Evolutionary conservation across 345 rosid genomes (phyloP).

Genomic region (Eucalyptus fibrosa): DNA sequence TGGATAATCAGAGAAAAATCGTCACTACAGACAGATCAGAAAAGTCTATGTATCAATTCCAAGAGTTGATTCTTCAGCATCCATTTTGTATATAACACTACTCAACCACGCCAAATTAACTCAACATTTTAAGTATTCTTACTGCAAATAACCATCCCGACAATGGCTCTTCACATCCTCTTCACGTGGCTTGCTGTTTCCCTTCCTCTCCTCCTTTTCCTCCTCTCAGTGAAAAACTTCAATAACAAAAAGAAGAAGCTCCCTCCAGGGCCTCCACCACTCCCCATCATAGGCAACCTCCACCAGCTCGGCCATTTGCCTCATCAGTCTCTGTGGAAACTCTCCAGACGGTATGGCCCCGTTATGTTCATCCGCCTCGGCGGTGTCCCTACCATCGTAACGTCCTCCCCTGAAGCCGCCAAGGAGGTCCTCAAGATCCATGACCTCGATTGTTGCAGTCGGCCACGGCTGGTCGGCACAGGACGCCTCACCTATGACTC

Average conservation of each 20-base stretch:
- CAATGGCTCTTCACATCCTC: background rate
- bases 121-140: background rate
- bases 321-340: background rate
- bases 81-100: background rate
- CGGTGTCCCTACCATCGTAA: background rate
- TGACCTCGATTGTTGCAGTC: conserved; percentile 3
- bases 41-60: too few species aligned
- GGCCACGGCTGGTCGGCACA: conserved; percentile 1
- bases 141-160: background rate
- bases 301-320: background rate
- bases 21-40: too few species aligned
- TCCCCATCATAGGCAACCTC: background rate
- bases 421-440: conserved; percentile 3
- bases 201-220: background rate
- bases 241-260: background rate
- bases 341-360: conserved; percentile 7
- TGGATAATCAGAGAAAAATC: too few species aligned
- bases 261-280: background rate
- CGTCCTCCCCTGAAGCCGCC: conserved; percentile 11
- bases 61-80: too few species aligned
- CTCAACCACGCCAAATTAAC: background rate
- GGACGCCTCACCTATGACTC: conserved; percentile 16
- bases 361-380: conserved; percentile 15
- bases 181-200: background rate
- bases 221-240: background rate